phyloP scores from a whole-genome alignment of 257 asterid genomes.

The Rhazya stricta region DNA sequence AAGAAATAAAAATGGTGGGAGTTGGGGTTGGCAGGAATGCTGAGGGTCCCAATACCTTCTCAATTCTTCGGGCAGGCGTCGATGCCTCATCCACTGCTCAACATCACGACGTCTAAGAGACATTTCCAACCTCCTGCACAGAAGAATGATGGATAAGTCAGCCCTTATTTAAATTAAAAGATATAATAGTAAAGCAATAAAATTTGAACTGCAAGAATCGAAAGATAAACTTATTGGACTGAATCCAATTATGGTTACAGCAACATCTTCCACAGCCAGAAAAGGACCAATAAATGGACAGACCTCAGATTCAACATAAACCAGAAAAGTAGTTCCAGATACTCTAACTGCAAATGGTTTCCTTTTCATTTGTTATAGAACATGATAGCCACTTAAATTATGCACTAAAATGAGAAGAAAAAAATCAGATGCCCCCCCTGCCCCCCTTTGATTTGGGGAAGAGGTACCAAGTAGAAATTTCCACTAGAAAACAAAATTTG shows the following conservation, averaged over 20 bases:
- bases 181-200: neutral
- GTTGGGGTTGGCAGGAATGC: neutral
- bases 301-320: neutral
- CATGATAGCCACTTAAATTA: neutral
- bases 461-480: neutral
- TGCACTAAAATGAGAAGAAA: too few species aligned
- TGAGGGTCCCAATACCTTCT: conserved; percentile 44
- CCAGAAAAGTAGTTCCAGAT: neutral
- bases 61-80: conserved; percentile 70
- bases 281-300: neutral
- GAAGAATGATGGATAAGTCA: neutral
- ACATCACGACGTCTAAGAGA: conserved; percentile 82
- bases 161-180: neutral
- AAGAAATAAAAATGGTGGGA: neutral
- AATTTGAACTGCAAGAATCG: neutral
- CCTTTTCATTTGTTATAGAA: neutral
- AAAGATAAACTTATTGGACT: neutral
- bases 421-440: too few species aligned
- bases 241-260: neutral
- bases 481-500: neutral
- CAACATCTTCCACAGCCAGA: neutral
- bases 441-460: too few species aligned
- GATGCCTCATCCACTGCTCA: conserved; percentile 96
- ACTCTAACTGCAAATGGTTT: neutral
- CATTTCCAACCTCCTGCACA: conserved; percentile 73